A percentile compares a stretch with the other conserved stretches of the same genome.
These are phyloP conservation scores for Hypoxylon intermedium DNA, from an alignment of 495 filamentous ascomycete species.

Conservation along the genomic window DNA sequence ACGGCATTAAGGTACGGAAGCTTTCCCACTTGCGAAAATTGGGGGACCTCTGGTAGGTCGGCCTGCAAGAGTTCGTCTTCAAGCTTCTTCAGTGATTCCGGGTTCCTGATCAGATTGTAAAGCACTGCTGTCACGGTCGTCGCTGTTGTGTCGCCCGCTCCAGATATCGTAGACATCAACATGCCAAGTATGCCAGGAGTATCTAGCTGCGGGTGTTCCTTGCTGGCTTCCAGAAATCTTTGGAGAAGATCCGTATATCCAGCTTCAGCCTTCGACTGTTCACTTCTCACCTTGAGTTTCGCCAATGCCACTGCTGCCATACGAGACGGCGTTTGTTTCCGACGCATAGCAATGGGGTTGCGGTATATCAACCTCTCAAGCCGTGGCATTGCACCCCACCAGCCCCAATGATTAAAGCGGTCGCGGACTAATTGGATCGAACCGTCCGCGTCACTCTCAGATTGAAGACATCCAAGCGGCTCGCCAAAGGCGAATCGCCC, in stretches of 20 bases:
- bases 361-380: slow-evolving; percentile 40
- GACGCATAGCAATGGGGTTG: slow-evolving; percentile 34
- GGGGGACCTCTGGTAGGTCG: slow-evolving; percentile 22
- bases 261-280: not conserved
- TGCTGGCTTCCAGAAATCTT: slow-evolving; percentile 36
- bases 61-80: slow-evolving; percentile 57
- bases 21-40: slow-evolving; percentile 26
- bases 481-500: slow-evolving; percentile 37
- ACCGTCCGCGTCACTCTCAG: slow-evolving; percentile 34
- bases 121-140: slow-evolving; percentile 58
- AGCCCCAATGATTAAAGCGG: slow-evolving; percentile 39
- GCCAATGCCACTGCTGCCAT: slow-evolving; percentile 21
- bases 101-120: slow-evolving; percentile 59
- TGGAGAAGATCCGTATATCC: slow-evolving; percentile 29
- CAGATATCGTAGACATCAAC: slow-evolving; percentile 57
- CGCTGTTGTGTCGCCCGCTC: slow-evolving; percentile 63
- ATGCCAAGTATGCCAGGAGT: slow-evolving; percentile 48
- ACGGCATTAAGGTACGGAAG: slow-evolving; percentile 67
- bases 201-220: slow-evolving; percentile 41
- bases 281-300: slow-evolving; percentile 21
- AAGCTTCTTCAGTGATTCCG: slow-evolving; percentile 51
- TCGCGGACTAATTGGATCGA: slow-evolving; percentile 34
- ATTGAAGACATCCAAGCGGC: slow-evolving; percentile 32
- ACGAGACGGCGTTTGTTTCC: slow-evolving; percentile 17
- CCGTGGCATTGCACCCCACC: slow-evolving; percentile 36